Percentiles rank a stretch among this genome's conserved stretches.
Evolutionary conservation across 345 rosid species (phyloP).

Genomic region (Syzygium aqueum): DNA sequence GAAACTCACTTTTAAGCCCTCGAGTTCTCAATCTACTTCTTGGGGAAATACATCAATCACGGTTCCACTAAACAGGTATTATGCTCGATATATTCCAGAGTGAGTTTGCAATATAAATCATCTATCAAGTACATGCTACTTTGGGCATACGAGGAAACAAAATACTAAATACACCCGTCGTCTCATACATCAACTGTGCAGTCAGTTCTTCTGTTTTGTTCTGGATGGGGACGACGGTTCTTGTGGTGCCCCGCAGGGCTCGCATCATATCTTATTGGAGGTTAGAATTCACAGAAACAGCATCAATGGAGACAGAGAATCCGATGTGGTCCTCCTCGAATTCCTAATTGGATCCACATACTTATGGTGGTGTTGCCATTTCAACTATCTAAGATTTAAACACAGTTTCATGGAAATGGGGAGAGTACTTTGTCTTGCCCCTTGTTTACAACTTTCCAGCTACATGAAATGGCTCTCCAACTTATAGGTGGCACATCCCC

Average conservation of each 20-base stretch:
- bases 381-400: neutral
- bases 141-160: neutral
- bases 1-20: neutral
- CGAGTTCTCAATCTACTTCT: neutral
- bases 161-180: neutral
- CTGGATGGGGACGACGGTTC: neutral
- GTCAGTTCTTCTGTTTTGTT: neutral
- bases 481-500: neutral
- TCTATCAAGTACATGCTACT: neutral
- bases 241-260: neutral
- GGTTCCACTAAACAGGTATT: neutral
- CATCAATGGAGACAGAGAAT: neutral
- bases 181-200: neutral
- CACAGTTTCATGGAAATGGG: neutral
- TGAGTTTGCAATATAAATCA: neutral
- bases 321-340: neutral
- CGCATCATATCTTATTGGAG: neutral
- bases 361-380: neutral
- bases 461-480: neutral
- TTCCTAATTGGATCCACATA: neutral
- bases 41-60: neutral
- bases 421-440: neutral
- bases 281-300: neutral
- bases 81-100: neutral
- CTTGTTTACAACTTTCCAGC: neutral